These are phyloP conservation scores for Aspergillus transmontanensis DNA, from an alignment of 2,329 filamentous ascomycete genomes.

Conservation along the genomic window DNA sequence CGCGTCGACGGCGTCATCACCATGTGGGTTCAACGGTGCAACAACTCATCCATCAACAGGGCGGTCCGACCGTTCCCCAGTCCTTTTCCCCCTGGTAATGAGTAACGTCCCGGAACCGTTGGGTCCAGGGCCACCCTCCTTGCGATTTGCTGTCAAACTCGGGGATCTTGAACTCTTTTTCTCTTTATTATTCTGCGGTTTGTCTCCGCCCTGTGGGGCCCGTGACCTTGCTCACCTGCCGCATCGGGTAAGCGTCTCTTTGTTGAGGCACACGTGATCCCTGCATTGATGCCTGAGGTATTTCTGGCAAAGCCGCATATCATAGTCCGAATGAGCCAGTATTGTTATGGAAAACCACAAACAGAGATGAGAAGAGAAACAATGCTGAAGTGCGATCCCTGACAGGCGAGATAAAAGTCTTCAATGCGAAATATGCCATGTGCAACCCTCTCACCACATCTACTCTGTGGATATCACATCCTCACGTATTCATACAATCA, in stretches of 20 bases:
- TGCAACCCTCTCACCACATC: no score
- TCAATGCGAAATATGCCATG: no score
- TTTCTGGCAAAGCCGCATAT: no score
- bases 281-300: background rate
- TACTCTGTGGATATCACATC: no score
- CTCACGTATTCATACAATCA: no score
- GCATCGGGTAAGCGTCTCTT: background rate
- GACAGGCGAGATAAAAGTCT: no score
- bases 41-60: background rate
- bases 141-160: background rate
- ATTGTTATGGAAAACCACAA: no score
- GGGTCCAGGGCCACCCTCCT: background rate
- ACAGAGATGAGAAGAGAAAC: no score
- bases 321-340: no score
- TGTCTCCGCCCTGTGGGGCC: background rate
- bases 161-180: background rate
- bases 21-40: background rate
- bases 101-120: background rate
- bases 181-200: background rate
- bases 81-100: background rate
- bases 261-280: background rate
- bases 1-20: background rate
- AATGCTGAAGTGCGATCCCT: no score
- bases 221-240: background rate
- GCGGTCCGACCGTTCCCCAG: background rate